These are phyloP conservation scores for Aspergillus brasiliensis DNA, from an alignment of 2,329 filamentous ascomycete species.

Conservation along the genomic window DNA sequence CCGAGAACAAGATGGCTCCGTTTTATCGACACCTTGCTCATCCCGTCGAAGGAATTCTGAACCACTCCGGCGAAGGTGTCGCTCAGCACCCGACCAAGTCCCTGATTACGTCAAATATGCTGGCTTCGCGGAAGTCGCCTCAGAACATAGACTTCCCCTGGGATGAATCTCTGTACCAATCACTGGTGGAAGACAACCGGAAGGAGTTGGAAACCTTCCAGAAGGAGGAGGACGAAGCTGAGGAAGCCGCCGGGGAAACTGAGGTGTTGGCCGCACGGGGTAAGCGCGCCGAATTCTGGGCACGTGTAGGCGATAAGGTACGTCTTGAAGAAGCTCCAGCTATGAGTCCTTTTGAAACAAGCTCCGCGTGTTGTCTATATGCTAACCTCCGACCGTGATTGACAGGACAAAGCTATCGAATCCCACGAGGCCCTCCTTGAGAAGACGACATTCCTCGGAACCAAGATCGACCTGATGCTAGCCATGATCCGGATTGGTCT, in stretches of 20 bases:
- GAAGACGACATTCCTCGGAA: conserved; percentile 94
- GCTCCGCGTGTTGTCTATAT: not conserved
- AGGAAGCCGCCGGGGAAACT: conserved; percentile 93
- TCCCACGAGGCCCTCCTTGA: conserved; percentile 92
- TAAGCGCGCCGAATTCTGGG: conserved; percentile 95
- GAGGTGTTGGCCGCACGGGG: conserved; percentile 90
- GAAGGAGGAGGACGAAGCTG: conserved; percentile 90
- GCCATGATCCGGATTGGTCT: conserved; percentile 94
- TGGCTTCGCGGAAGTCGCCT: conserved; percentile 69
- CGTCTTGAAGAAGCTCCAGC: conserved; percentile 17
- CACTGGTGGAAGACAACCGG: conserved; percentile 75
- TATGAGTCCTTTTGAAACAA: not conserved
- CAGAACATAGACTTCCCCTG: conserved; percentile 73
- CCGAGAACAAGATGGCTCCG: conserved; percentile 67
- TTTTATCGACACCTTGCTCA: conserved; percentile 68
- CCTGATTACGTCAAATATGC: conserved; percentile 69
- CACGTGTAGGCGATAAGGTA: conserved; percentile 94
- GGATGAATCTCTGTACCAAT: conserved; percentile 86
- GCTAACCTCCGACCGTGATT: conserved; percentile 1
- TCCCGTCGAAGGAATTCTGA: conserved; percentile 74
- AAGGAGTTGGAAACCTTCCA: conserved; percentile 74
- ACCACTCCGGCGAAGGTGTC: conserved; percentile 68
- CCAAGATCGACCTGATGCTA: conserved; percentile 95
- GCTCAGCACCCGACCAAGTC: conserved; percentile 51
- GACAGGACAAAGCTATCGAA: conserved; percentile 86